Evolutionary conservation across 192 early-diverging fungal genomes (phyloP).

Genomic region (Mortierella antarctica): DNA sequence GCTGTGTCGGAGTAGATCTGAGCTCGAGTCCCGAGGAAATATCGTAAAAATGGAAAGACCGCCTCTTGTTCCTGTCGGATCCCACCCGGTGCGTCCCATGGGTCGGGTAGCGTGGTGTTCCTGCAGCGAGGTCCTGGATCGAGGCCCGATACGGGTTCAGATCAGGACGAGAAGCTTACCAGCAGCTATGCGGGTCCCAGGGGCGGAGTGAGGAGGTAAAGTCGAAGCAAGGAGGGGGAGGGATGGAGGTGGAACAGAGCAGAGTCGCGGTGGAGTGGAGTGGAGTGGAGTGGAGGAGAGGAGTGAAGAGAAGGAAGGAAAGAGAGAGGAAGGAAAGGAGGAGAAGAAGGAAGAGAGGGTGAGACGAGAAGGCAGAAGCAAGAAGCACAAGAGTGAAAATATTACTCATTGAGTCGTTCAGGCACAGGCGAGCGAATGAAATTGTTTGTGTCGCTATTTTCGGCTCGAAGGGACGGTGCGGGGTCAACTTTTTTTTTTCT

Average conservation of each 20-base stretch:
- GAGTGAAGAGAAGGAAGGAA: neutral
- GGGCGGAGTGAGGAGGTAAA: neutral
- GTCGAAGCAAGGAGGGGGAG: neutral
- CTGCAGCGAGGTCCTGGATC: no score
- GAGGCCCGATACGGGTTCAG: neutral
- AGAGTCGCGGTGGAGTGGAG: neutral
- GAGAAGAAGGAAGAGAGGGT: slow-evolving; percentile 4
- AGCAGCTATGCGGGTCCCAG: neutral
- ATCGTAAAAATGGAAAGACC: no score
- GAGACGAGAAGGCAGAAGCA: neutral
- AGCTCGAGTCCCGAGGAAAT: no score
- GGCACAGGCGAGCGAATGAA: no score
- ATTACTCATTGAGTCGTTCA: slow-evolving; percentile 25
- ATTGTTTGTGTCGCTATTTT: neutral
- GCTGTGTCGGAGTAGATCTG: no score
- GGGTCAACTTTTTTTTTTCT: slow-evolving; percentile 6
- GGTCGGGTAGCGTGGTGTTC: no score
- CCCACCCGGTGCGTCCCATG: no score
- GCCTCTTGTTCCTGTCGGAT: no score
- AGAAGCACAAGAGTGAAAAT: neutral
- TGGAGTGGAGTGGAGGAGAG: neutral
- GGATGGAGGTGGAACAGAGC: neutral
- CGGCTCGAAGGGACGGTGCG: neutral
- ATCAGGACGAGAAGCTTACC: neutral
- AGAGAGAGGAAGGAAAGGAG: neutral